These are phyloP conservation scores for Aspergillus avenaceus DNA, from an alignment of 495 filamentous ascomycete species.

Conservation along the genomic window DNA sequence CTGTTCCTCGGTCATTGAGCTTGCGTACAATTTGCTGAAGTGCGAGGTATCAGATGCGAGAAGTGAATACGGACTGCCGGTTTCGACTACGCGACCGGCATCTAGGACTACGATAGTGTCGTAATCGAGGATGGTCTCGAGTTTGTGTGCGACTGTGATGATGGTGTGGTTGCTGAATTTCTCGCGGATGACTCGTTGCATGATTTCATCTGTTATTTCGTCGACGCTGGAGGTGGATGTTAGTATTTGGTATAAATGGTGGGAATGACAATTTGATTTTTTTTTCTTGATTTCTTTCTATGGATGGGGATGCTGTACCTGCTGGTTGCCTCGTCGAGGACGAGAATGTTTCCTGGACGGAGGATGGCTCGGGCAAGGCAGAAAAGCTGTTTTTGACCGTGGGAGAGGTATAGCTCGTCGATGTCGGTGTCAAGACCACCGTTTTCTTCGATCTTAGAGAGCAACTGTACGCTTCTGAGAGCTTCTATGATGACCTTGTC, in stretches of 20 bases:
- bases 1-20: slow-evolving; percentile 18
- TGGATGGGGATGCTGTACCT: slow-evolving; percentile 26
- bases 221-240: slow-evolving; percentile 40
- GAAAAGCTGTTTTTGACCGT: slow-evolving; percentile 63
- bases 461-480: slow-evolving; percentile 46
- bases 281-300: too few relatives aligned
- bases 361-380: slow-evolving; percentile 60
- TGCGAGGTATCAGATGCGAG: slow-evolving; percentile 27
- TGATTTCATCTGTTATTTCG: slow-evolving; percentile 50
- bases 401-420: slow-evolving; percentile 47
- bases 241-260: not conserved
- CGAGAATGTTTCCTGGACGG: slow-evolving; percentile 39
- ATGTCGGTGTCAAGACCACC: slow-evolving; percentile 51
- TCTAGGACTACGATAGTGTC: slow-evolving; percentile 47
- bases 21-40: slow-evolving; percentile 31
- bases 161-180: slow-evolving; percentile 57
- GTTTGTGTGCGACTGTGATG: slow-evolving; percentile 58
- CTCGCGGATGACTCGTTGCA: slow-evolving; percentile 56
- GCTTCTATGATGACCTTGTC: slow-evolving; percentile 40
- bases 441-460: slow-evolving; percentile 42
- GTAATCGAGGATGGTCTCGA: slow-evolving; percentile 55
- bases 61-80: slow-evolving; percentile 36
- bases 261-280: too few relatives aligned
- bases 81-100: slow-evolving; percentile 42
- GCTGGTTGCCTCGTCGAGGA: slow-evolving; percentile 52